Base-by-base conservation (phyloP, 2,329 filamentous ascomycete genomes). In the Coleophoma crateriformis region DNA sequence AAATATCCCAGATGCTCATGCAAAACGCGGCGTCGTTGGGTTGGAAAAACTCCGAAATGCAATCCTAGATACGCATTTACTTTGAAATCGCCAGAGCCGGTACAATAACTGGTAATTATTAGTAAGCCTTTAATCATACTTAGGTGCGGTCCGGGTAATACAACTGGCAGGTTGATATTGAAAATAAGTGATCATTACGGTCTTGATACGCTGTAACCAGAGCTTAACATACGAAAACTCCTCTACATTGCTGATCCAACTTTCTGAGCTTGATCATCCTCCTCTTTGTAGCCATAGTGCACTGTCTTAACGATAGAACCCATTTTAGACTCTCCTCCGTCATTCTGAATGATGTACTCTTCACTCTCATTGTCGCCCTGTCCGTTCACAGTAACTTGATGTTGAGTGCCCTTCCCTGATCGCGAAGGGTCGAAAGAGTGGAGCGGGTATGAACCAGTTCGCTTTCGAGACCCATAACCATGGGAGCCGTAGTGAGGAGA, bases 1-100 rank as follows among this genome's bases (percentile, higher is more conserved):
- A 1, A 38, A 50, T 5, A 51, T 65, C 5, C 58, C 63, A 1
- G 39, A 2, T 8, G 42, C 38, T 6, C 64, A 66, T 61, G 61
- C 64, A 4, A 47, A 27, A 5, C 51, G 64, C 7, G 64, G 64
- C 4, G 56, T 65, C 0, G 22, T 19, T 3, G 54, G 58, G 2
- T 45, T 67, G 6, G 43, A 48, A 15, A 56, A 51, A 33, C 40
- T 67, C 32, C 32, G 49, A 3, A 48, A 54, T 13, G 53, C 47
- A 58, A 19, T 48, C 6, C 45, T 27, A 27, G 27, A 27, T 3
- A 27, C 5, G 5, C 27, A 27, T 27, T 27, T 27, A 27, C 27
- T 19, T 19, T 27, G 27, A 27, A 27, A 27, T 27, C 8, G 8
- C 8, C 6, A 27, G 27, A 27, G 27, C 27, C 8, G 27, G 27